Evolutionary conservation across 352 stramenopile species (phyloP).

Genomic region (Albugo laibachii): DNA sequence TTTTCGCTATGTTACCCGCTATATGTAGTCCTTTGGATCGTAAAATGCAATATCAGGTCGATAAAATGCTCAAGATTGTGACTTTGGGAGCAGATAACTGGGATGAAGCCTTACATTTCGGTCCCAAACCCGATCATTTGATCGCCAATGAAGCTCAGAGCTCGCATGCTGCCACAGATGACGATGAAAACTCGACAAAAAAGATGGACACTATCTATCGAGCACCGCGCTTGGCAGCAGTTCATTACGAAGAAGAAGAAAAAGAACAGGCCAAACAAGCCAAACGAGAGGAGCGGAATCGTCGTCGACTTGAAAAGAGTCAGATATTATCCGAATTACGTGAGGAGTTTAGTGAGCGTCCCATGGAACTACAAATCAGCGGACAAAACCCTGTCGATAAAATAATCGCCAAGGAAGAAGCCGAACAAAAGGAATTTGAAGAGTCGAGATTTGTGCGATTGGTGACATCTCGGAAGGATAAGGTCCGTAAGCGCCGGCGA

Average conservation of each 20-base stretch:
- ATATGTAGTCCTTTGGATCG: conserved; percentile 37
- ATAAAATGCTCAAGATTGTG: conserved; percentile 80
- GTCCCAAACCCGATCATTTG: conserved; percentile 55
- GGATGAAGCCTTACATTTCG: conserved; percentile 63
- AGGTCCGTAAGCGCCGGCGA: conserved; percentile 71
- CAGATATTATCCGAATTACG: conserved; percentile 66
- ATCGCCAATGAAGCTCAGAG: conserved; percentile 24
- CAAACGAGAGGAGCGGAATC: conserved; percentile 31
- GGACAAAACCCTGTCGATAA: conserved; percentile 48
- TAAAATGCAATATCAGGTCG: conserved; percentile 81
- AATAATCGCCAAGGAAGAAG: conserved; percentile 57
- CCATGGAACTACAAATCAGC: conserved; percentile 39
- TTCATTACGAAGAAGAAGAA: conserved; percentile 76
- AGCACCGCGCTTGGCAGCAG: conserved; percentile 45
- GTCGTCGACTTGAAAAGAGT: conserved; percentile 50
- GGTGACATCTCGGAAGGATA: conserved; percentile 74
- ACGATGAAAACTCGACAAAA: conserved; percentile 1
- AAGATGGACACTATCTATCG: conserved; percentile 46
- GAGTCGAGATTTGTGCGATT: conserved; percentile 72
- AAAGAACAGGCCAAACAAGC: conserved; percentile 54
- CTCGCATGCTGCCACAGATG: not conserved
- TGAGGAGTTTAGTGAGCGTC: conserved; percentile 71
- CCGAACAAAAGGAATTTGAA: conserved; percentile 71
- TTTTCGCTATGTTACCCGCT: not conserved
- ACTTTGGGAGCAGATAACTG: conserved; percentile 32